These are phyloP conservation scores for Capronia epimyces DNA, from an alignment of 2,329 filamentous ascomycete genomes.

Conservation along the genomic window DNA sequence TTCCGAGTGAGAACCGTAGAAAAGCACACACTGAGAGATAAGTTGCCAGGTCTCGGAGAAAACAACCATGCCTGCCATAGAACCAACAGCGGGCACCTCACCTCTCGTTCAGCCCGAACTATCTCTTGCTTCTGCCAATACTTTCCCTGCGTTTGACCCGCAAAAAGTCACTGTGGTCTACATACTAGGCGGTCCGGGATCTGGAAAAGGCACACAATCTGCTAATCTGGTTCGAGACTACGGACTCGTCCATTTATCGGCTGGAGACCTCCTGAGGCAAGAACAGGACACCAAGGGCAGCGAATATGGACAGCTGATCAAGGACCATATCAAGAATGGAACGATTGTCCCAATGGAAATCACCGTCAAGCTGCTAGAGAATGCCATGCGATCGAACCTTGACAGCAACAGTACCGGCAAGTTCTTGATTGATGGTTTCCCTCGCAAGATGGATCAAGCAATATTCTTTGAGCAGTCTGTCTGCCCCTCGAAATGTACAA, in stretches of 20 bases:
- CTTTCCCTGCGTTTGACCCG: constrained; percentile 65
- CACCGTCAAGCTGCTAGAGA: constrained; percentile 86
- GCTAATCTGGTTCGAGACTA: constrained; percentile 79
- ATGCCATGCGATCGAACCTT: constrained; percentile 75
- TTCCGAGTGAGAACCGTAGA: constrained; percentile 31
- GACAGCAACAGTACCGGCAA: constrained; percentile 54
- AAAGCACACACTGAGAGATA: constrained; percentile 25
- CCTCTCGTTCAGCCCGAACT: constrained; percentile 35
- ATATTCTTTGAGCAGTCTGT: constrained; percentile 87
- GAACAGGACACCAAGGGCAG: constrained; percentile 84
- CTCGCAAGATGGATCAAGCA: constrained; percentile 95
- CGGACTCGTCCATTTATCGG: constrained; percentile 86
- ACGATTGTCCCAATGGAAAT: constrained; percentile 99
- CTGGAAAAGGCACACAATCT: constrained; percentile 96
- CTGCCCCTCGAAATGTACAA: constrained; percentile 73
- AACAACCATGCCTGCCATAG: constrained; percentile 23
- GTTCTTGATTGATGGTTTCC: constrained; percentile 80
- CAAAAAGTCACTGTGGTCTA: constrained; percentile 85
- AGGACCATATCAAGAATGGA: constrained; percentile 86
- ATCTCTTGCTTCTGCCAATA: constrained; percentile 50
- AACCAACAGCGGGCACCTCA: constrained; percentile 20
- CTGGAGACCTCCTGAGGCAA: constrained; percentile 85
- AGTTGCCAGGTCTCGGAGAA: not conserved
- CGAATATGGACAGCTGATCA: constrained; percentile 89
- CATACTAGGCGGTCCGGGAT: constrained; percentile 90